These are phyloP conservation scores for Cercospora sp. DNA, from an alignment of 2,329 filamentous ascomycete species.

Conservation along the genomic window DNA sequence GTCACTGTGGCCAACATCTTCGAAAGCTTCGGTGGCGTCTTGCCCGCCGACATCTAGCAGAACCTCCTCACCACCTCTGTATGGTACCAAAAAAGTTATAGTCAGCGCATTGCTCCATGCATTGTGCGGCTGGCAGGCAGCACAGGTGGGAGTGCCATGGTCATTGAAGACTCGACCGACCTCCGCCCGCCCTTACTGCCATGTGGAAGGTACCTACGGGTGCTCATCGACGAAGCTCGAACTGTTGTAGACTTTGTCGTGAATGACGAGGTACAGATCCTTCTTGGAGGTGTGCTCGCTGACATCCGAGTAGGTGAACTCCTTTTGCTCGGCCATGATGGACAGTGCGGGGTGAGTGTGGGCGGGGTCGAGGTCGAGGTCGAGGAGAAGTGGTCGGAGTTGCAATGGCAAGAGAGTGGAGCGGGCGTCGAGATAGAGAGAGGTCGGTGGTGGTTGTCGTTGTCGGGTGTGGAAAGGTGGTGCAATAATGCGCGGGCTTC, in stretches of 20 bases:
- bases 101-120: conserved; percentile 11
- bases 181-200: neutral
- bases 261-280: conserved; percentile 86
- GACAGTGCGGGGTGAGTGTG: neutral
- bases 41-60: conserved; percentile 93
- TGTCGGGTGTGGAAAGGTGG: neutral
- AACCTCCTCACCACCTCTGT: conserved; percentile 95
- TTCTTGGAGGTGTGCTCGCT: conserved; percentile 88
- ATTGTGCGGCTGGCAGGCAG: neutral
- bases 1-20: conserved; percentile 98
- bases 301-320: conserved; percentile 78
- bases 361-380: neutral
- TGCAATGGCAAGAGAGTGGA: neutral
- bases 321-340: conserved; percentile 57
- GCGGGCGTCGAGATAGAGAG: neutral
- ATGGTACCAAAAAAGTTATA: conserved; percentile 11
- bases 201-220: conserved; percentile 61
- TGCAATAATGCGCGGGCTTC: neutral
- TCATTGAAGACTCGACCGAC: neutral
- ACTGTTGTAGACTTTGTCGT: conserved; percentile 94
- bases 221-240: conserved; percentile 95
- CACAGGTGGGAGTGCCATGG: conserved; percentile 2
- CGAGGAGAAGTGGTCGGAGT: neutral
- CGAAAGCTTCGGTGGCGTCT: conserved; percentile 96
- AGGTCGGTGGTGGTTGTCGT: neutral